Base-by-base conservation (phyloP, 306 rosid genomes). In the Trichosanthes cucumerina region DNA sequence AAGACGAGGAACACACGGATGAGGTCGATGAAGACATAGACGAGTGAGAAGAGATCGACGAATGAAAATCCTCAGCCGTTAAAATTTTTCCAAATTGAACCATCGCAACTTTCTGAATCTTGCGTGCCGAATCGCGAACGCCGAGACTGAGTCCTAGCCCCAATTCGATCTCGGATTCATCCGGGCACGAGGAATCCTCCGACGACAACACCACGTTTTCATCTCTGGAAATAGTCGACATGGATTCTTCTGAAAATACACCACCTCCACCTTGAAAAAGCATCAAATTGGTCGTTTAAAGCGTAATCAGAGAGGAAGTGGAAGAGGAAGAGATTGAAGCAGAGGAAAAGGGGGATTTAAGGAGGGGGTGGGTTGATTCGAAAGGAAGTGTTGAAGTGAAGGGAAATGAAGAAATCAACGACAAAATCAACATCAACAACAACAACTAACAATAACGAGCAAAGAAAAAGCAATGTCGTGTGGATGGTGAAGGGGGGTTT, bases 131-230 rank as follows among this genome's bases (percentile, higher is more conserved):
- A 69, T 80, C 53, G 60, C 86, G 58, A 78, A 82, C 81, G 75
- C 92, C 86, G 26, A 89, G 90, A 79, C 92, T 82, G 23, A 95
- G 81, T 36, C 97, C 92, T 75, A 95, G 92, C 26, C 90, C 92
- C 80, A 95, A 83, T 78, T 95, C 97, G 81, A 95, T 91, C 62
- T 89, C 93, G 70, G 91, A 87, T 39, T 95, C 97, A 57, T 89
- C 96, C 3, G 91, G 96, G 85, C 80, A 82, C 0, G 93, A 92
- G 53, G 98, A 92, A 47, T 88, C 99, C 88, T 92, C 97, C 0
- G 97, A 92, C 23, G 97, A 95, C 49, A 92, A 83, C 14, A 83
- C 87, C 84, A 95, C 68, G 83, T 89, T 90, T 39, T 92, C 95
- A 26, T 92, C 96, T 68, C 64, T 92, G 8, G 96, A 94, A 52